Conservation (phyloP, 2,329 filamentous ascomycete genomes). For the Graphilbum sp. region DNA sequence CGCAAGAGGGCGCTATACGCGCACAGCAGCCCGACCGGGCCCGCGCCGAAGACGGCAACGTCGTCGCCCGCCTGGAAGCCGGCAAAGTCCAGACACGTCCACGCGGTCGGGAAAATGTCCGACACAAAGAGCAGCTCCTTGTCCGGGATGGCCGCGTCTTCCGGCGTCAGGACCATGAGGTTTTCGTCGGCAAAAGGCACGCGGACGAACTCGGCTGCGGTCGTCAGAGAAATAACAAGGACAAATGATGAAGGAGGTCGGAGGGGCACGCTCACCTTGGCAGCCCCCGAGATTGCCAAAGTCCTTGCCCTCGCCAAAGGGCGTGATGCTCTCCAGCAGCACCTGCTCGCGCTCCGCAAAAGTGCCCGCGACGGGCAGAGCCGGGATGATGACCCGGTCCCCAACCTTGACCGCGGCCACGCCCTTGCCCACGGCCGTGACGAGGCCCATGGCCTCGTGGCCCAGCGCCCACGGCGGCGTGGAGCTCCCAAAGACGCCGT, state of each 20-base stretch:
- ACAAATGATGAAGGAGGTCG: too few relatives aligned
- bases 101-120: conserved; percentile 23
- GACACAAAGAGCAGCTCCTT: conserved; percentile 14
- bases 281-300: conserved; percentile 1
- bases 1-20: conserved; percentile 12
- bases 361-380: too few relatives aligned
- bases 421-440: conserved; percentile 18
- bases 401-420: conserved; percentile 19
- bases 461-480: conserved; percentile 14
- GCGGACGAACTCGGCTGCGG: conserved; percentile 12
- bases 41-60: conserved; percentile 12
- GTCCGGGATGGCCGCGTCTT: conserved; percentile 5
- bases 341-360: too few relatives aligned
- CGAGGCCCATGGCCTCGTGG: conserved; percentile 25
- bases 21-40: conserved; percentile 11
- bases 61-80: conserved; percentile 20
- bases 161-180: conserved; percentile 7
- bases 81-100: conserved; percentile 18
- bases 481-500: conserved; percentile 11
- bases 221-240: too few relatives aligned
- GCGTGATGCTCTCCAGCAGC: too few relatives aligned
- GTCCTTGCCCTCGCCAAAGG: neutral
- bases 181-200: conserved; percentile 10
- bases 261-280: too few relatives aligned
- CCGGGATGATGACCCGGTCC: conserved; percentile 22